Conservation (phyloP, 1,284 basidiomycete genomes). For the Waitea zeae region DNA sequence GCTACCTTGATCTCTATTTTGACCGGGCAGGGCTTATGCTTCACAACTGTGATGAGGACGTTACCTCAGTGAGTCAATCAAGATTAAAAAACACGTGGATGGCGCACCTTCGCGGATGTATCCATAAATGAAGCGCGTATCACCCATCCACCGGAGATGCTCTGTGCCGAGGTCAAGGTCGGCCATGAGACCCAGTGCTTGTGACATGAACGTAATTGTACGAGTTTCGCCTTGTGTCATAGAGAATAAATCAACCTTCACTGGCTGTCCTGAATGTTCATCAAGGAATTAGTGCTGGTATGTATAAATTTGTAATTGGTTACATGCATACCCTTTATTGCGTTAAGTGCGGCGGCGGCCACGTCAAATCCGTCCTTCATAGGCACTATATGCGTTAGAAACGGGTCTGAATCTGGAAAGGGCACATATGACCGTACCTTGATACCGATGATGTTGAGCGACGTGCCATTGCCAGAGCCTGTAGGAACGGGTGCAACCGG, state of each 20-base stretch:
- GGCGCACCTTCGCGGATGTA: constrained; percentile 64
- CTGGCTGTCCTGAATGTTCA: constrained; percentile 49
- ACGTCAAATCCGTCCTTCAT: constrained; percentile 57
- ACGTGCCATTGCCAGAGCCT: constrained; percentile 74
- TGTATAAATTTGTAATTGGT: background rate
- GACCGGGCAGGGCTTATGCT: constrained; percentile 41
- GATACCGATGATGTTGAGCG: constrained; percentile 58
- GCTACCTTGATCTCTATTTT: constrained; percentile 57
- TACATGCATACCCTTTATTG: constrained; percentile 59
- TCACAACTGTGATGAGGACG: too few relatives aligned
- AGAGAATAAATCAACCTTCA: too few relatives aligned
- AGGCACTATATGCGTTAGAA: constrained; percentile 2
- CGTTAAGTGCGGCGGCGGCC: constrained; percentile 62
- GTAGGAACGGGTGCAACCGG: constrained; percentile 82
- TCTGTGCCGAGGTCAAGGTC: constrained; percentile 85
- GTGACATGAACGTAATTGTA: constrained; percentile 81
- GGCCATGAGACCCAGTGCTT: constrained; percentile 82
- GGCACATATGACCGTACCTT: constrained; percentile 20
- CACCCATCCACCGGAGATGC: constrained; percentile 85
- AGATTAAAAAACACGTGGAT: too few relatives aligned
- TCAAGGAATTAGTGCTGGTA: constrained; percentile 1
- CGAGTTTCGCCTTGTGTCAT: constrained; percentile 50
- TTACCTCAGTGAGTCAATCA: too few relatives aligned
- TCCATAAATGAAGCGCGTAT: constrained; percentile 75
- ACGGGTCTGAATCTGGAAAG: background rate